Base-by-base conservation (phyloP, 2,329 filamentous ascomycete genomes). In the Pseudocercospora cruenta region DNA sequence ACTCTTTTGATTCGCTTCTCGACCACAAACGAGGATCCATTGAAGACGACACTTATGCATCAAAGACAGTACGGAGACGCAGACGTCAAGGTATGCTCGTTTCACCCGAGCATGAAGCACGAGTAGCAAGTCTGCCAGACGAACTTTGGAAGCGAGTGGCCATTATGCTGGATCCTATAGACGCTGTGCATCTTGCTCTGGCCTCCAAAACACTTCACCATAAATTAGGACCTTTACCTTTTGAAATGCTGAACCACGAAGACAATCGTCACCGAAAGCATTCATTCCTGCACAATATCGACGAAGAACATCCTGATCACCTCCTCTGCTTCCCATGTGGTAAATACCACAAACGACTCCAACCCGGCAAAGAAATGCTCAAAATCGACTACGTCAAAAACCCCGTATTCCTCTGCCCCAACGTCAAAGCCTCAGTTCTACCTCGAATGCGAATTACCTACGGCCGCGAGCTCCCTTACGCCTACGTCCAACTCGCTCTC, bases 291-390 rank as follows among this genome's bases (percentile, higher is more conserved):
- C 72, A 80, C 12, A 74, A 76, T 2, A 79, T 88, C 72, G 86
- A 89, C 67, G 73, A 77, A 12, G 74, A 80, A 16, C 77, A 87
- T 19, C 86, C 87, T 2, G 78, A 82, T 39, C 85, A 88, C 70
- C 80, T 89, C 6, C 81, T 88, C 62, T 89, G 87, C 75, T 86
- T 87, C 72, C 82, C 83, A 4, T 89, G 87, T 72, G 81, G 77
- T 14, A 79, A 76, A 63, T 89, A 85, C 74, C 87, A 89, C 72
- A 75, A 80, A 4, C 82, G 87, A 51, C 84, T 80, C 1, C 79
- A 84, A 60, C 80, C 81, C 39, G 87, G 86, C 19, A 69, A 80
- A 36, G 87, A 89, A 72, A 81, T 79, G 10, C 75, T 88, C 14
- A 84, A 84, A 70, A 82, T 84, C 1, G 80, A 84, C 28, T 81